phyloP scores from a whole-genome alignment of 2,329 filamentous ascomycete genomes.

The Colletotrichum coccodes region DNA sequence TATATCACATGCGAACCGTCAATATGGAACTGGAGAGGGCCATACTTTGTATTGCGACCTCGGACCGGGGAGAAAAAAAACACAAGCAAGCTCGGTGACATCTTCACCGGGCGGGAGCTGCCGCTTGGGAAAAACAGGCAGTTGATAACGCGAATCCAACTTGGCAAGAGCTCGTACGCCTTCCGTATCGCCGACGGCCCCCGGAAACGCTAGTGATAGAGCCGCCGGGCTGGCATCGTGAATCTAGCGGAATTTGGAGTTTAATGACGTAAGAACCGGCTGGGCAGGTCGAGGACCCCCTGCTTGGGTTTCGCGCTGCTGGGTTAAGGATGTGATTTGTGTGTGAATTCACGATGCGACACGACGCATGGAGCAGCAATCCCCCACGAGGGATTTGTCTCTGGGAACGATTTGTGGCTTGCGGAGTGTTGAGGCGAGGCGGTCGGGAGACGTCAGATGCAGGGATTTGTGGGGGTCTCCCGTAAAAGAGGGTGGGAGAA shows the following conservation, averaged over 20 bases:
- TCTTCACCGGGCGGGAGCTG: conserved; percentile 14
- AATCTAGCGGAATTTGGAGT: conserved; percentile 11
- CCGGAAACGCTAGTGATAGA: conserved; percentile 26
- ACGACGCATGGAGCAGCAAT: background rate
- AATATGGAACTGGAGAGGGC: background rate
- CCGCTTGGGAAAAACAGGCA: background rate
- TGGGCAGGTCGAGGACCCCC: conserved; percentile 3
- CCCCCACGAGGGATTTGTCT: conserved; percentile 10
- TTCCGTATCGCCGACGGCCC: conserved; percentile 16
- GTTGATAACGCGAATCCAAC: background rate
- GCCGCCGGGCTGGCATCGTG: conserved; percentile 29
- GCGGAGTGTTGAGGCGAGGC: conserved; percentile 26
- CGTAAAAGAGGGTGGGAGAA: background rate
- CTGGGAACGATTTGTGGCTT: conserved; percentile 9
- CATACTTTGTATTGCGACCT: background rate
- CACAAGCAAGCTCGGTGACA: conserved; percentile 2
- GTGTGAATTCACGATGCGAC: conserved; percentile 17
- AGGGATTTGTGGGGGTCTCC: conserved; percentile 24
- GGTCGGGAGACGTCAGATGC: conserved; percentile 19
- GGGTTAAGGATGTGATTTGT: conserved; percentile 1
- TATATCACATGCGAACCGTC: background rate
- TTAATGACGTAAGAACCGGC: conserved; percentile 27
- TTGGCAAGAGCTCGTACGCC: background rate
- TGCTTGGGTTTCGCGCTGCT: background rate
- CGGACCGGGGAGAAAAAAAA: background rate